A percentile compares a stretch with the other conserved stretches of the same genome.
These are phyloP conservation scores for Maudiozyma serrabonitensis DNA, from an alignment of 805 yeast species.

Conservation along the genomic window DNA sequence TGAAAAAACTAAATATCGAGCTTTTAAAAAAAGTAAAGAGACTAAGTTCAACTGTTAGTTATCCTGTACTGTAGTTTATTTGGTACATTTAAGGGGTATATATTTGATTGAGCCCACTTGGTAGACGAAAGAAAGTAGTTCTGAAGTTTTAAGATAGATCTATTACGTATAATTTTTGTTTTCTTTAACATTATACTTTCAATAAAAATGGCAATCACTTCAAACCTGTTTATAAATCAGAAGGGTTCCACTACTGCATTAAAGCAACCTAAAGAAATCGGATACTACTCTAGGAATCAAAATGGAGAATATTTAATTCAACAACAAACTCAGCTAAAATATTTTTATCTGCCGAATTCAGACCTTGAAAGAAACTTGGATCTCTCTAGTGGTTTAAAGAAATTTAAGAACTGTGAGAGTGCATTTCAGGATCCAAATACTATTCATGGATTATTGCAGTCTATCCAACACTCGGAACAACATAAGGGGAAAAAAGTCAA, in stretches of 20 bases:
- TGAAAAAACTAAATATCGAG: no score
- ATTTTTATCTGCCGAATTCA: conserved; percentile 73
- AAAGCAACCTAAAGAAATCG: conserved; percentile 78
- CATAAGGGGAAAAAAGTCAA: conserved; percentile 35
- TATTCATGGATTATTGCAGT: conserved; percentile 45
- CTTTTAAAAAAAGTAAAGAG: no score
- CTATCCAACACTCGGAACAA: conserved; percentile 47
- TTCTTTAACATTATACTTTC: background rate
- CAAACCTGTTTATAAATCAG: conserved; percentile 29
- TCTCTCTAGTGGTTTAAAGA: conserved; percentile 52
- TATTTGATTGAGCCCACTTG: no score
- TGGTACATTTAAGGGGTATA: no score
- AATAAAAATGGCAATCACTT: conserved; percentile 21
- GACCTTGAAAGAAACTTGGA: conserved; percentile 54
- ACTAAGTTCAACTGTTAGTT: no score
- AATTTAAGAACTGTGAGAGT: conserved; percentile 44
- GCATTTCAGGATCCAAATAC: conserved; percentile 37
- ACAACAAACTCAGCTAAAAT: conserved; percentile 49
- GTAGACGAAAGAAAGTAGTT: no score
- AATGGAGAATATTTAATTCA: conserved; percentile 41
- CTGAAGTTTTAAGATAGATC: background rate
- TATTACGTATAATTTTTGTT: background rate
- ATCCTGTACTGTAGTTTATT: no score
- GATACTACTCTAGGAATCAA: conserved; percentile 52
- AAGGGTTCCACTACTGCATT: conserved; percentile 58